Base-by-base conservation (phyloP, 805 yeast genomes). In the Groenewaldozyma tartarivorans region DNA sequence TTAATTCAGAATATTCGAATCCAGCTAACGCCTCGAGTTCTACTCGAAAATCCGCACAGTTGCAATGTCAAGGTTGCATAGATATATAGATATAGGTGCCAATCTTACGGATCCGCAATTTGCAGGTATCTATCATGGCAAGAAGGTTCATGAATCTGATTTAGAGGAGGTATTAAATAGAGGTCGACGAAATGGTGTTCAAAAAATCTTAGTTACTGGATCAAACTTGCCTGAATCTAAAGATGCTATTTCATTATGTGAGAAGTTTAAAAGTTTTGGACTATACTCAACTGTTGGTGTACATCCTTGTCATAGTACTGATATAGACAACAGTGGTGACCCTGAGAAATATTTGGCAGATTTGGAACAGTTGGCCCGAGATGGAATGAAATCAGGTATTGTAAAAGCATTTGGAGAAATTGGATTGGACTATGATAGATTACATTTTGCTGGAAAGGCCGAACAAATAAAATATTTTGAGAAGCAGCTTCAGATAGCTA, bases 361-460 rank as follows among this genome's bases (percentile, higher is more conserved):
- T 2, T 49, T 81, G n/a, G 74, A 77, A 0, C 45, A 58, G 4
- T 50, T 62, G 1, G 82, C 86, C 4, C 56, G 61, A 22, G 54
- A 63, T 5, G 29, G 29, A 24, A 7, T 24, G 29, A 48, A 35
- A 13, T 29, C 55, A 11, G 81, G 81, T 1, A 51, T 63, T 2
- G 81, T 92, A 20, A 73, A 72, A 52, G 92, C 96, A 1, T 80
- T 88, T 63, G 99, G 99, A 11, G 99, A 92, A 61, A 77, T 92
- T 38, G 99, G 99, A 0, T 66, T 92, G 36, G 99, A 92, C 57
- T 90, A 88, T 57, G 99, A 92, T 60, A 66, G 99, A 45, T 63
- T 92, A 38, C 79, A 83, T 51, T 82, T 76, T 54, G 75, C 96
- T 0, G 66, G 82, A 1, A 75, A 68, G 42, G 79, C 73, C 4